Percentiles rank a stretch among this genome's conserved stretches.
Conservation (phyloP, 2,329 filamentous ascomycete species). For the Arachnomyces sp. region DNA sequence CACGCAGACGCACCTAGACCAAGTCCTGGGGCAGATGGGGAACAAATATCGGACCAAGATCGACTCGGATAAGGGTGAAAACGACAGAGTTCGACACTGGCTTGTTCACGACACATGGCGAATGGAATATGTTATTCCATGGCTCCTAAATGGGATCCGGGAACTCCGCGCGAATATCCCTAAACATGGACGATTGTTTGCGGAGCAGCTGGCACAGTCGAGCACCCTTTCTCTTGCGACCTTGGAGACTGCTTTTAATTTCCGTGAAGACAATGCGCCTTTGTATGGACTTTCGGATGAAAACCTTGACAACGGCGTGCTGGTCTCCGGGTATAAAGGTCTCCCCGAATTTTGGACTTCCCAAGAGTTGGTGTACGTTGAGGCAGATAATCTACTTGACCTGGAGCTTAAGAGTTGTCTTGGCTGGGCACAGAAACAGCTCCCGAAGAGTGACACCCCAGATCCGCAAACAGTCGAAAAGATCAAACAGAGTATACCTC, state of each 20-base stretch:
- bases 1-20: conserved; percentile 62
- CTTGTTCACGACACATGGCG: conserved; percentile 68
- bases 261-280: conserved; percentile 60
- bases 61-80: conserved; percentile 57
- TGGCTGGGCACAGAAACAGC: conserved; percentile 28
- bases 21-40: conserved; percentile 67
- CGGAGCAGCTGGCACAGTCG: conserved; percentile 54
- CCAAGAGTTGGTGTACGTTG: conserved; percentile 32
- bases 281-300: conserved; percentile 67
- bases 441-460: conserved; percentile 22
- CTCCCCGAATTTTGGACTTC: conserved; percentile 85
- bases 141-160: conserved; percentile 69
- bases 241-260: conserved; percentile 57
- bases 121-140: conserved; percentile 67
- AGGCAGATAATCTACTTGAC: conserved; percentile 32
- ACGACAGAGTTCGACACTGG: conserved; percentile 75
- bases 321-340: conserved; percentile 55
- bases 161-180: conserved; percentile 57
- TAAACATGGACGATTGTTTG: conserved; percentile 41
- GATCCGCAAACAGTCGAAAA: conserved; percentile 33
- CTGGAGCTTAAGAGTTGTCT: conserved; percentile 33
- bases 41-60: conserved; percentile 65
- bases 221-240: conserved; percentile 62
- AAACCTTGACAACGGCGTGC: conserved; percentile 55
- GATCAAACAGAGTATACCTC: conserved; percentile 44